Base-by-base conservation (phyloP, 176 grass and related monocot genomes). In the Carex cristatella region DNA sequence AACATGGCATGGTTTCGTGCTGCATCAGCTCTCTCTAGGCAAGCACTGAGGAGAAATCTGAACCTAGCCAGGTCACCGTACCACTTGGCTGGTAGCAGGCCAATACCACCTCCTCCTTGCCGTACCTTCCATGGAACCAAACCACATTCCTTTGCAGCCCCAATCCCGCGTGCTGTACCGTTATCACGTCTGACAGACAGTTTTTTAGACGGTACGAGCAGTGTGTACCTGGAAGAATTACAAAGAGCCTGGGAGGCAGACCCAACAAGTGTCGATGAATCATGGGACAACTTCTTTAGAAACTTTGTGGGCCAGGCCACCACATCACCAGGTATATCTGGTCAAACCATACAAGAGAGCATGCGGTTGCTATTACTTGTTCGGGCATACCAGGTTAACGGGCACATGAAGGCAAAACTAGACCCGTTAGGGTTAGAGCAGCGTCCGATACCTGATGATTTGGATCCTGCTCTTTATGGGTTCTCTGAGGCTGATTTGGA, bases 261-360 rank as follows among this genome's bases (percentile, higher is more conserved):
- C 62, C 89, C 85, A 15, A 90, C 33, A 60, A 87, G 86, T 65
- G 89, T 90, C 11, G 89, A 90, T 30, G 81, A 87, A 71, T 90
- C 89, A 2, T 90, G 89, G 89, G 89, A 90, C 23, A 90, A 90
- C 58, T 90, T 90, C 67, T 90, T 90, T 33, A 81, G 89, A 80
- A 90, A 90, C 48, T 90, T 90, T 28, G 86, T 90, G 1, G 89
- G 89, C 11, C 89, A 90, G 81, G 81, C 89, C 33, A 12, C 89
- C 46, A 87, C 81, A 11, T 90, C 89, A 5, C 81, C 86, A 1
- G 85, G 89, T 19, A 82, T 90, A 31, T 90, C 89, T 49, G 89
- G 89, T 35, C 88, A 89, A 65, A 89, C 84, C 19, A 89, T 89
- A 63, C 88, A 89, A 23, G 88, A 89, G 79, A 89, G 88, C 79